These are phyloP conservation scores for Ophiostoma fasciatum DNA, from an alignment of 2,329 filamentous ascomycete genomes.

Conservation along the genomic window DNA sequence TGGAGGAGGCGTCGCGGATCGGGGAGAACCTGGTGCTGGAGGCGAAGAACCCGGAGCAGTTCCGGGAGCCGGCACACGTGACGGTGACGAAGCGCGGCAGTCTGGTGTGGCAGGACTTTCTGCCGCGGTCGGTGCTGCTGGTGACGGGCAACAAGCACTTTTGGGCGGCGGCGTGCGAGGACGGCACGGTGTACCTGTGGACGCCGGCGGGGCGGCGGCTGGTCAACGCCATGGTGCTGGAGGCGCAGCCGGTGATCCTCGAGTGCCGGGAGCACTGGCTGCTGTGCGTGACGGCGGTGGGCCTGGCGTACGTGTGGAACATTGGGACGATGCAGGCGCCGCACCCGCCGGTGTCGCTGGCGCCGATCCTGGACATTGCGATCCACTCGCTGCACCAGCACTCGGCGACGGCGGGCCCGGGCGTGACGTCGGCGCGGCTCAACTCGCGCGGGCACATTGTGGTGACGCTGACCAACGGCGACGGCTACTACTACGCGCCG, in stretches of 20 bases:
- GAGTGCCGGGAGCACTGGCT: conserved; percentile 85
- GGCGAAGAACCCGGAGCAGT: conserved; percentile 67
- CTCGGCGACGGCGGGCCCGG: conserved; percentile 58
- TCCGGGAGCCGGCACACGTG: conserved; percentile 69
- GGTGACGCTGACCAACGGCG: conserved; percentile 85
- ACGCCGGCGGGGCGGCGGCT: conserved; percentile 79
- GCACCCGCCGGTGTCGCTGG: conserved; percentile 80
- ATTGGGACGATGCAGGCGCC: conserved; percentile 68
- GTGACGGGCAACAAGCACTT: conserved; percentile 82
- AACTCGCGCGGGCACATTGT: conserved; percentile 78
- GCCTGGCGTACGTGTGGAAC: conserved; percentile 89
- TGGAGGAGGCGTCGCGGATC: conserved; percentile 47
- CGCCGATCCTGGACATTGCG: conserved; percentile 77
- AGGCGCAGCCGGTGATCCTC: conserved; percentile 86
- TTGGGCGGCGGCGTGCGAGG: conserved; percentile 88
- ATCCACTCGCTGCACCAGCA: conserved; percentile 65
- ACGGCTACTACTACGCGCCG: conserved; percentile 81
- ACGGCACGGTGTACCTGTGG: conserved; percentile 82
- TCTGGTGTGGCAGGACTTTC: conserved; percentile 82
- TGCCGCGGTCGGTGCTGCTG: conserved; percentile 75
- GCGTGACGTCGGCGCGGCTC: conserved; percentile 78
- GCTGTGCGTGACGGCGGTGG: conserved; percentile 75
- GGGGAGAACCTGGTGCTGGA: conserved; percentile 68
- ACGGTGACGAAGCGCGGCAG: conserved; percentile 68
- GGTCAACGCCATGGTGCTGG: conserved; percentile 70